A percentile compares a stretch with the other conserved stretches of the same genome.
Conservation (phyloP, 2,329 filamentous ascomycete species). For the Aspergillus pseudoviridinutans region DNA sequence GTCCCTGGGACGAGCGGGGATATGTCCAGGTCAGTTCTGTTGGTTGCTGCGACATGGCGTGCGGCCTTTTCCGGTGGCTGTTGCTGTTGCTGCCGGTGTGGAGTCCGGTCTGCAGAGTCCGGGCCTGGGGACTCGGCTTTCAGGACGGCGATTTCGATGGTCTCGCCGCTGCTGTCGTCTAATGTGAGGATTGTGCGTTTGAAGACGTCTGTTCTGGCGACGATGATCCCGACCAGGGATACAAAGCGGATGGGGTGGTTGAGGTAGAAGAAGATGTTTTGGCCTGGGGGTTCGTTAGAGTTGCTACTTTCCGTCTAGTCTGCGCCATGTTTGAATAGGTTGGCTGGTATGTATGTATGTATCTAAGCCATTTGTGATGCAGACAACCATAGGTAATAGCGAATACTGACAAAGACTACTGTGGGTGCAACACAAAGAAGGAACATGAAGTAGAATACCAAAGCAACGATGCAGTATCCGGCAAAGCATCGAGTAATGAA, state of each 20-base stretch:
- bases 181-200: slow-evolving; percentile 52
- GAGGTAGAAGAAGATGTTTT: slow-evolving; percentile 59
- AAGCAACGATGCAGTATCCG: neutral
- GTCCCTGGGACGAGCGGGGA: slow-evolving; percentile 46
- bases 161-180: slow-evolving; percentile 59
- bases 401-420: neutral
- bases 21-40: slow-evolving; percentile 42
- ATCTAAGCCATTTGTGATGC: neutral
- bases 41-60: slow-evolving; percentile 19
- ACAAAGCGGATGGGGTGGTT: slow-evolving; percentile 78
- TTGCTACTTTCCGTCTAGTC: neutral
- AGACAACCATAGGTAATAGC: neutral
- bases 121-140: slow-evolving; percentile 20
- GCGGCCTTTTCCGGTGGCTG: slow-evolving; percentile 5
- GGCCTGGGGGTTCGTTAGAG: slow-evolving; percentile 37
- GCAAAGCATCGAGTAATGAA: neutral
- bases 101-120: neutral
- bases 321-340: neutral
- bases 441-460: neutral
- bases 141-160: slow-evolving; percentile 52
- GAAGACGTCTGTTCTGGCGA: slow-evolving; percentile 55
- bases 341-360: neutral
- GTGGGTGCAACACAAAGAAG: neutral
- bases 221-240: slow-evolving; percentile 65
- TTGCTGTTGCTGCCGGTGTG: neutral